A percentile compares a stretch with the other conserved stretches of the same genome.
phyloP scores from a whole-genome alignment of 176 grass and related monocot genomes.

The Guadua angustifolia region DNA sequence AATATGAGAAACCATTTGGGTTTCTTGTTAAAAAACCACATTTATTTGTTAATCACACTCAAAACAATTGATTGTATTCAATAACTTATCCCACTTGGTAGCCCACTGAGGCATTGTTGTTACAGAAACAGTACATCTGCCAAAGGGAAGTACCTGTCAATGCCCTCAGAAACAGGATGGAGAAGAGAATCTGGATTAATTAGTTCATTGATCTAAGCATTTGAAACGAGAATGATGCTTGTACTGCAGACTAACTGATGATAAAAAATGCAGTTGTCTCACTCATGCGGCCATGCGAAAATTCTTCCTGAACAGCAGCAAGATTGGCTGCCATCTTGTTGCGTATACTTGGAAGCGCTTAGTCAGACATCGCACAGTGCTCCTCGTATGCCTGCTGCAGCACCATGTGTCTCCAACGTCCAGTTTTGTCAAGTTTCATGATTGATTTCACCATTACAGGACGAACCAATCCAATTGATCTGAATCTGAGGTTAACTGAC shows the following conservation, averaged over 20 bases:
- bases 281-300: not conserved
- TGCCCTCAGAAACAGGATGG: not conserved
- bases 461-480: not conserved
- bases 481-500: not conserved
- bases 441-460: not conserved
- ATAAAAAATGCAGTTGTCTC: not conserved
- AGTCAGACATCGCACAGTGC: not conserved
- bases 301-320: conserved; percentile 1
- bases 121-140: not conserved
- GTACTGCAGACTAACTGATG: not conserved
- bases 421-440: not conserved
- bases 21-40: conserved; percentile 13
- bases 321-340: not conserved
- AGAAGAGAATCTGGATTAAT: not conserved
- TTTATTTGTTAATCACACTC: not conserved
- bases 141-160: not conserved
- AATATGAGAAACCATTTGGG: conserved; percentile 46
- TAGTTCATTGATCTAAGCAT: not conserved
- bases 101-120: not conserved
- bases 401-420: conserved; percentile 1
- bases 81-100: not conserved
- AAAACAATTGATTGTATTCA: not conserved
- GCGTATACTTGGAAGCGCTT: not conserved
- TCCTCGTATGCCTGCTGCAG: not conserved
- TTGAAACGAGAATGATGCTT: not conserved